Conservation (phyloP, 768 basidiomycete species). For the Phaeotremella skinneri region DNA sequence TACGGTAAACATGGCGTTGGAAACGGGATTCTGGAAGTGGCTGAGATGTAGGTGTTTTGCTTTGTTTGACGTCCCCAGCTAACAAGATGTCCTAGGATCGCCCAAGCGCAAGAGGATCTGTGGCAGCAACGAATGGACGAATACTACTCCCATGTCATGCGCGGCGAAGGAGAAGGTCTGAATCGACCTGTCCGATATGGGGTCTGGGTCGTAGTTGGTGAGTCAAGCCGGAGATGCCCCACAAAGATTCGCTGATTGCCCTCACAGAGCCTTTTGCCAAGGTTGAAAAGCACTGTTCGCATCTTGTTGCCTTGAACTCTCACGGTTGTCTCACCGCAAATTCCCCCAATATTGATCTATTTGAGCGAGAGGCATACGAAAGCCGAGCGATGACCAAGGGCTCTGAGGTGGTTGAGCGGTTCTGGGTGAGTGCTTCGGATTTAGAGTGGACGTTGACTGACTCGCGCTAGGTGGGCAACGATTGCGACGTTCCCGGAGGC, state of each 20-base stretch:
- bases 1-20: constrained; percentile 42
- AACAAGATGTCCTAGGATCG: constrained; percentile 26
- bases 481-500: constrained; percentile 39
- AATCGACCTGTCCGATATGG: constrained; percentile 47
- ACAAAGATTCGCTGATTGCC: not conserved
- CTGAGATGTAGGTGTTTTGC: constrained; percentile 31
- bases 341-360: constrained; percentile 41
- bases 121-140: constrained; percentile 40
- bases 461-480: constrained; percentile 25
- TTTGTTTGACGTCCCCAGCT: not conserved
- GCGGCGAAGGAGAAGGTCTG: constrained; percentile 29
- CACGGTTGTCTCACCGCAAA: constrained; percentile 20
- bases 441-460: not conserved
- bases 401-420: constrained; percentile 46
- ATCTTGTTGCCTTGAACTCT: constrained; percentile 44
- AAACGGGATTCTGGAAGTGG: constrained; percentile 42
- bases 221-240: constrained; percentile 6
- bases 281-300: constrained; percentile 36
- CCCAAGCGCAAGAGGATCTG: constrained; percentile 46
- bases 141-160: constrained; percentile 23
- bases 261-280: constrained; percentile 47
- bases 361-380: constrained; percentile 44
- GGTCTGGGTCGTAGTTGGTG: constrained; percentile 50
- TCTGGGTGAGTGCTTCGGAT: constrained; percentile 34
- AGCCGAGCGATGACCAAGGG: constrained; percentile 39